Conservation (phyloP, 2,329 filamentous ascomycete genomes). For the Ophiostoma australiae region DNA sequence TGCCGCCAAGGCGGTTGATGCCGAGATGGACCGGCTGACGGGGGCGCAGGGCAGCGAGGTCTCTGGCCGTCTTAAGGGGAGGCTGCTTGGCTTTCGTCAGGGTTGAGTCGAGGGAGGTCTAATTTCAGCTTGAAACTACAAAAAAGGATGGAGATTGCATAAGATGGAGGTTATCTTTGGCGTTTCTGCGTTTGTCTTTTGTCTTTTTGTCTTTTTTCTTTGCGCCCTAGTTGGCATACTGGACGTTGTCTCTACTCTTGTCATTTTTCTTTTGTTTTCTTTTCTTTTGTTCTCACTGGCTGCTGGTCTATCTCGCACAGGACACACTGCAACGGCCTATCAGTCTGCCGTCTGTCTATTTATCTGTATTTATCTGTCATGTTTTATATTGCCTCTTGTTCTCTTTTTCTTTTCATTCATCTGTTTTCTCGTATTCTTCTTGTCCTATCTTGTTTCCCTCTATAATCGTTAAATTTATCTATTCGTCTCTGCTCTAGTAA, state of each 20-base stretch:
- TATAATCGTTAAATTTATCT: neutral
- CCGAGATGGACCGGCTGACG: slow-evolving; percentile 28
- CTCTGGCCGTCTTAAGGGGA: slow-evolving; percentile 18
- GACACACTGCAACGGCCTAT: too few relatives aligned
- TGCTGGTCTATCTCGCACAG: neutral
- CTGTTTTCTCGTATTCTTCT: neutral
- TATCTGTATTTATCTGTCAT: neutral
- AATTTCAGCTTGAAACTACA: too few relatives aligned
- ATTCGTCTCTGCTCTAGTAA: neutral
- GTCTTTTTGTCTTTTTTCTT: slow-evolving; percentile 2
- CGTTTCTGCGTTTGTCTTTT: slow-evolving; percentile 10
- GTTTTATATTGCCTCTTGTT: neutral
- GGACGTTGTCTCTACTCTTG: neutral
- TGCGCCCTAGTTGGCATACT: slow-evolving; percentile 3
- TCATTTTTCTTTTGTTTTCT: neutral
- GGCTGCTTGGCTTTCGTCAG: slow-evolving; percentile 20
- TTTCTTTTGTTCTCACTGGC: neutral
- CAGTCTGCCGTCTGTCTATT: neutral
- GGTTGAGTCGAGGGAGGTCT: neutral
- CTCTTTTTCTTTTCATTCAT: neutral
- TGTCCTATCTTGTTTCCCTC: neutral
- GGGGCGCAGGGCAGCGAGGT: slow-evolving; percentile 18
- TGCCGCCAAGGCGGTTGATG: slow-evolving; percentile 32
- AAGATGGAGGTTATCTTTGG: neutral
- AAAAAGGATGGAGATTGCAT: slow-evolving; percentile 5